These are phyloP conservation scores for Penicillium cataractarum DNA, from an alignment of 495 filamentous ascomycete species.

Conservation along the genomic window DNA sequence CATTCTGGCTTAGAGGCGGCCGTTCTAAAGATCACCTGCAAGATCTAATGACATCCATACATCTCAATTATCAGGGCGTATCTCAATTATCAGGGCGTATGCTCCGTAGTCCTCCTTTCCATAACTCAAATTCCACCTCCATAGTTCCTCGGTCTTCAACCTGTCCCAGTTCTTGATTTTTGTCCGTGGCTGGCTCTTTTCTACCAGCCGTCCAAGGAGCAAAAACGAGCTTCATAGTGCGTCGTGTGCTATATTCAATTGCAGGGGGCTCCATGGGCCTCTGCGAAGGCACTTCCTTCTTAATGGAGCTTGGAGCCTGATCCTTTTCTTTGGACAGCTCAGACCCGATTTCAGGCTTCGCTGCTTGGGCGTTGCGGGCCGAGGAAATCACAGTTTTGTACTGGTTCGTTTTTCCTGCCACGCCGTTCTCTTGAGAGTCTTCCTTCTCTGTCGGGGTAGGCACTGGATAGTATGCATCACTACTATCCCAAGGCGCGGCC, in stretches of 20 bases:
- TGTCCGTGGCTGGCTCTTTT: neutral
- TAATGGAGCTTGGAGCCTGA: neutral
- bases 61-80: conserved; percentile 14
- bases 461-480: conserved; percentile 7
- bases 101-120: conserved; percentile 50
- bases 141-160: conserved; percentile 15
- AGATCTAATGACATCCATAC: neutral
- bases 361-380: conserved; percentile 6
- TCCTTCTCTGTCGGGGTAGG: conserved; percentile 18
- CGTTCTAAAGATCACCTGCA: neutral
- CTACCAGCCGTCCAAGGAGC: conserved; percentile 60
- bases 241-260: conserved; percentile 36
- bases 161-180: neutral
- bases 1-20: neutral
- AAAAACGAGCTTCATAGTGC: conserved; percentile 84
- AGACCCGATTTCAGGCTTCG: neutral
- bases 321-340: neutral
- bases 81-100: conserved; percentile 15
- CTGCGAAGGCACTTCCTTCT: neutral
- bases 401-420: neutral
- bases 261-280: neutral
- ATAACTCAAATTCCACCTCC: conserved; percentile 55
- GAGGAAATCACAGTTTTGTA: conserved; percentile 6
- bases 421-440: conserved; percentile 6
- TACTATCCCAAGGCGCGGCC: neutral